Base-by-base conservation (phyloP, 2,329 filamentous ascomycete genomes). In the Colletotrichum trifolii region DNA sequence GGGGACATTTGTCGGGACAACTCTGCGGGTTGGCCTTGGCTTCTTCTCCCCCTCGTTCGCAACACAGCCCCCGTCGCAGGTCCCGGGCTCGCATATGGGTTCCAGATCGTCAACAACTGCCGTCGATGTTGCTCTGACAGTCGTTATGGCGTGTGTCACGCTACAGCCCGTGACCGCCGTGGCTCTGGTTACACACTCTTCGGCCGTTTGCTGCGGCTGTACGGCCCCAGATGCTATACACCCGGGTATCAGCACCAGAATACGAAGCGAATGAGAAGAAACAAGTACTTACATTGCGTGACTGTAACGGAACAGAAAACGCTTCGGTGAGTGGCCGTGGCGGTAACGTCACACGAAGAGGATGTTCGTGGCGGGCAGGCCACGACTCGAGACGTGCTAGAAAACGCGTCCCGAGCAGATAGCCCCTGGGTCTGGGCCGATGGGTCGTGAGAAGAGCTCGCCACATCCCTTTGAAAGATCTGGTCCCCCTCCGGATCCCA, bases 271-370 rank as follows among this genome's bases (percentile, higher is more conserved):
- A 34, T 48, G 12, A 48, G 17, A 10, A 6, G 34, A 6, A 10
- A 25, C 11, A 34, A 13, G 10, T 17, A 17, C 38, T 42, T 13
- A 60, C 50, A 35, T 39, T n/a, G 34, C 33, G 57, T 54, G 39
- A 52, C 43, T 6, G 57, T 60, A n/a, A 60, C 39, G 10, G 48
- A 53, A 34, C 57, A 60, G 15, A 60, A 54, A 34, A 54, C 49
- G 17, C 48, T 60, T 15, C 33, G 57, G 3, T 54, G 50, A 8
- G 57, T 60, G n/a, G 57, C 57, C 3, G 57, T 60, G n/a, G 47
- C 13, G 2, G 39, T 60, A 2, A 40, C 47, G 2, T 38, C 54
- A 40, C 57, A 60, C 45, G 57, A 60, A 8, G 55, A 40, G 4
- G 56, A 52, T 9, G 42, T 47, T 48, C 34, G 42, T 3, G 40